These are phyloP conservation scores for Endocalyx cinctus DNA, from an alignment of 2,329 filamentous ascomycete genomes.

Conservation along the genomic window DNA sequence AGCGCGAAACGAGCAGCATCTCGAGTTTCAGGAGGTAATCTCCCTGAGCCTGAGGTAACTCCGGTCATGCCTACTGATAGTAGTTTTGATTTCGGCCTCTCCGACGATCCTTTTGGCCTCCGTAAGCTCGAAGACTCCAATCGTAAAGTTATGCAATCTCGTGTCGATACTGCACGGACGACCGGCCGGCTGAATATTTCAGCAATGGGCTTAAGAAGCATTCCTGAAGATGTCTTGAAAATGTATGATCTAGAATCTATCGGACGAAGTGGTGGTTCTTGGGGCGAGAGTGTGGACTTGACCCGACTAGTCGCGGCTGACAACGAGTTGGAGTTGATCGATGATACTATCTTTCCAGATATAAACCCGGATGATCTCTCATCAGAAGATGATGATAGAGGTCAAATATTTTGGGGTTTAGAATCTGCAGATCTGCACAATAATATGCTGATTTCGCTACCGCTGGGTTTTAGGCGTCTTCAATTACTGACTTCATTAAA, in stretches of 20 bases:
- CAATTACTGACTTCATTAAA: conserved; percentile 76
- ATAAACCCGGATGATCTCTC: conserved; percentile 50
- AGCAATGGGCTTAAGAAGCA: conserved; percentile 71
- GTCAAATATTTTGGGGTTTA: conserved; percentile 75
- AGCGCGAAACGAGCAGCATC: conserved; percentile 63
- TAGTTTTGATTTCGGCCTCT: conserved; percentile 54
- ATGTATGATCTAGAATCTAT: conserved; percentile 83
- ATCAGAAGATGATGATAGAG: conserved; percentile 61
- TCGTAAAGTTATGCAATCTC: conserved; percentile 66
- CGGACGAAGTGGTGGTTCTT: conserved; percentile 60
- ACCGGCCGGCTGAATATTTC: conserved; percentile 86
- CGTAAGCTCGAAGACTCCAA: conserved; percentile 51
- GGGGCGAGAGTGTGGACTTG: conserved; percentile 90
- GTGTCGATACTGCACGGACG: conserved; percentile 66
- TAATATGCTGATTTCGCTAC: conserved; percentile 69
- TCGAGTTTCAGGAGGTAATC: conserved; percentile 21
- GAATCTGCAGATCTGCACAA: conserved; percentile 83
- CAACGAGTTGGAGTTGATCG: conserved; percentile 75
- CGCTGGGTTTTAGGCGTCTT: conserved; percentile 70
- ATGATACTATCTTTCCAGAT: conserved; percentile 77
- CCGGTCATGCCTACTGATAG: conserved; percentile 43
- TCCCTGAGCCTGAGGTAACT: conserved; percentile 22
- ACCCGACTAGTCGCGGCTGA: conserved; percentile 81
- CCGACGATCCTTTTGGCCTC: conserved; percentile 68
- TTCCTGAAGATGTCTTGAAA: conserved; percentile 76